A percentile compares a stretch with the other conserved stretches of the same genome.
These are phyloP conservation scores for Peniophora sp. DNA, from an alignment of 1,284 basidiomycete genomes.

Conservation along the genomic window DNA sequence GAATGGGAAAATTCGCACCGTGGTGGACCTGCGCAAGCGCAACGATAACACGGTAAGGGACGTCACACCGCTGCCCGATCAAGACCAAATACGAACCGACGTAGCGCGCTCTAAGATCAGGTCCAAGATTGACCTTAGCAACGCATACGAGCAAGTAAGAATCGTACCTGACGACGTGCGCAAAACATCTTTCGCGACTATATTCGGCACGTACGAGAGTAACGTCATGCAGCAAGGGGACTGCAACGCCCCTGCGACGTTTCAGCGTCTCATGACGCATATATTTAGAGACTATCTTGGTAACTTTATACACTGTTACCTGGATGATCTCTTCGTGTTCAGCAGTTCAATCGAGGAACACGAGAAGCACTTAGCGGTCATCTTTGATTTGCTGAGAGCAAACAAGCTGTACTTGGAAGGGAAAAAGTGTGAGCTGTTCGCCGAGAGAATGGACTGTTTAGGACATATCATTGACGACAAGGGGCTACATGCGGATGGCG, in stretches of 20 bases:
- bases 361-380: conserved; percentile 15
- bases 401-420: conserved; percentile 15
- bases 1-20: conserved; percentile 12
- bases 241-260: conserved; percentile 23
- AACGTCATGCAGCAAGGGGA: conserved; percentile 25
- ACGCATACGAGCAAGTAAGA: conserved; percentile 20
- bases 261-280: conserved; percentile 24
- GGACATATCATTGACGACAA: conserved; percentile 21
- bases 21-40: conserved; percentile 1
- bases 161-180: conserved; percentile 11
- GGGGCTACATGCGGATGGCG: conserved; percentile 20
- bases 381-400: conserved; percentile 15
- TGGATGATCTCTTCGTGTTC: conserved; percentile 27
- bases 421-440: conserved; percentile 17
- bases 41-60: conserved; percentile 24
- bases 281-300: conserved; percentile 22
- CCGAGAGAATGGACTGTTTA: conserved; percentile 15
- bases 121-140: conserved; percentile 22
- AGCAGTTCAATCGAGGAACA: conserved; percentile 19
- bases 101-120: conserved; percentile 14
- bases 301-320: conserved; percentile 21
- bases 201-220: conserved; percentile 17
- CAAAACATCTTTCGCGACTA: conserved; percentile 18
- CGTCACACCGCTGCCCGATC: conserved; percentile 23
- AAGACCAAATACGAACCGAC: conserved; percentile 20